Evolutionary conservation across 305 asterid species (phyloP).

Genomic region (Rubia peregrina): DNA sequence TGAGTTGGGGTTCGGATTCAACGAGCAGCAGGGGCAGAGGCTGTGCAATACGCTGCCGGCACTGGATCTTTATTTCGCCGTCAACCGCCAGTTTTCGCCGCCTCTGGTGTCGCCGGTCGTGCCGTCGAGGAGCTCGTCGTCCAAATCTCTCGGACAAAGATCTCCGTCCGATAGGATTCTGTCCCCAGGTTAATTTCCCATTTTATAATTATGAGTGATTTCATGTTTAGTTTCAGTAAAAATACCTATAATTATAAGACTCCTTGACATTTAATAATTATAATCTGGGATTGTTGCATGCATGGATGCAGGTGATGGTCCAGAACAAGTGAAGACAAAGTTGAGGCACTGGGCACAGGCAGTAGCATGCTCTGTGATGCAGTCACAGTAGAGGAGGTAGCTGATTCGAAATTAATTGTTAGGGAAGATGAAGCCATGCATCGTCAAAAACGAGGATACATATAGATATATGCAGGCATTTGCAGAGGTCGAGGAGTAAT

Average conservation of each 20-base stretch:
- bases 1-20: slow-evolving; percentile 80
- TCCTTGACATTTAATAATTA: no score
- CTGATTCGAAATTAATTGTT: not conserved
- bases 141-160: slow-evolving; percentile 29
- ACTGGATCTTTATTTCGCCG: slow-evolving; percentile 72
- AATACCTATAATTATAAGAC: no score
- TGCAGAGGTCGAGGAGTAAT: not conserved
- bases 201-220: no score
- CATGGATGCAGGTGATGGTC: slow-evolving; percentile 53
- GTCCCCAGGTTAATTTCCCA: slow-evolving; percentile 39
- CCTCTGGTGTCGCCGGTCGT: slow-evolving; percentile 7
- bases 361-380: slow-evolving; percentile 68
- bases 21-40: slow-evolving; percentile 59
- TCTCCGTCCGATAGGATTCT: slow-evolving; percentile 53
- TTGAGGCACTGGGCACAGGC: slow-evolving; percentile 81
- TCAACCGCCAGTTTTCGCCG: slow-evolving; percentile 41
- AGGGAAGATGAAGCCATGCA: no score
- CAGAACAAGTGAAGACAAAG: slow-evolving; percentile 60
- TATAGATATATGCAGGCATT: not conserved
- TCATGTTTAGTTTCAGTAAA: no score
- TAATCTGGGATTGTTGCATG: no score
- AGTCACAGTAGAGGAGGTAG: slow-evolving; percentile 27
- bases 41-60: slow-evolving; percentile 75
- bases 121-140: slow-evolving; percentile 15
- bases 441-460: no score